Evolutionary conservation across 805 yeast genomes (phyloP).

Genomic region (Blastobotrys americana): DNA sequence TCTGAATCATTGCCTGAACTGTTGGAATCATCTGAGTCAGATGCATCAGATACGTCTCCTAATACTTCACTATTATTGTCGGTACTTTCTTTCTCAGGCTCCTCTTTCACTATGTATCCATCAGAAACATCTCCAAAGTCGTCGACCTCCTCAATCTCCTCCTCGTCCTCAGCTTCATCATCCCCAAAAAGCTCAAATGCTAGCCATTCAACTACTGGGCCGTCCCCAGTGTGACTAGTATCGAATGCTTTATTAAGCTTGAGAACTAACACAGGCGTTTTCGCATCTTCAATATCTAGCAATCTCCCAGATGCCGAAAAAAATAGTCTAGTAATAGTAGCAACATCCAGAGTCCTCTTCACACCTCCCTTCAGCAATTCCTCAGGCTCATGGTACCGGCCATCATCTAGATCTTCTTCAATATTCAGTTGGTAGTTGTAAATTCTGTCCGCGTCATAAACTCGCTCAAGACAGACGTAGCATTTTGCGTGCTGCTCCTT

Average conservation of each 20-base stretch:
- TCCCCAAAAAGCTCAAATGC: conserved; percentile 43
- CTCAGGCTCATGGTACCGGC: conserved; percentile 55
- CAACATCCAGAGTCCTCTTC: conserved; percentile 32
- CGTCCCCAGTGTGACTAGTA: conserved; percentile 4
- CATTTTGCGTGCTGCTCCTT: conserved; percentile 63
- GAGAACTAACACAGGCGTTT: conserved; percentile 59
- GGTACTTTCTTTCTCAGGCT: not conserved
- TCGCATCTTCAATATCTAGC: conserved; percentile 53
- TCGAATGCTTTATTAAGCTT: conserved; percentile 35
- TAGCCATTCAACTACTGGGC: conserved; percentile 38
- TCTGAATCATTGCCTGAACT: no score
- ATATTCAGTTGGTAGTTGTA: conserved; percentile 43
- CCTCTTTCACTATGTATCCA: not conserved
- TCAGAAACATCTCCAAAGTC: conserved; percentile 13
- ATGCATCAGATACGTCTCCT: no score
- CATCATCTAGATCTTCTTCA: conserved; percentile 59
- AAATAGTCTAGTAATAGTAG: conserved; percentile 45
- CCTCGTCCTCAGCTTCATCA: conserved; percentile 20
- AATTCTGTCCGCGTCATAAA: conserved; percentile 13
- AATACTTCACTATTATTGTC: not conserved
- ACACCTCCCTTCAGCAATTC: conserved; percentile 40
- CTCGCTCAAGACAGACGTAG: conserved; percentile 36
- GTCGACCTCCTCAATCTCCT: conserved; percentile 26
- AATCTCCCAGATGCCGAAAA: conserved; percentile 66
- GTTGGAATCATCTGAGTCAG: no score